Base-by-base conservation (phyloP, 495 filamentous ascomycete genomes). In the Entonaema liquescens region DNA sequence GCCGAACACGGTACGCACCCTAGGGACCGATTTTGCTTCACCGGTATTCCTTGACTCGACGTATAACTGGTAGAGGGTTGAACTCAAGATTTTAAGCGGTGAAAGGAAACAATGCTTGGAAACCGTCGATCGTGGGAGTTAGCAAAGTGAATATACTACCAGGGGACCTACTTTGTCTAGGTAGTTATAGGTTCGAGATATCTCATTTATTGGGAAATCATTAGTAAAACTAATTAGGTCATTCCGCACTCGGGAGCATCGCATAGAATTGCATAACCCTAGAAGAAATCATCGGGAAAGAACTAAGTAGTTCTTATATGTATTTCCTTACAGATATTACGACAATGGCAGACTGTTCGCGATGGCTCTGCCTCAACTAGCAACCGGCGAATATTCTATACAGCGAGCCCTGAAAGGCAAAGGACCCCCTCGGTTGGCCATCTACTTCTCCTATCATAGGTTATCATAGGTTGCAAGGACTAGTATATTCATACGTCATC, bases 401-500 rank as follows among this genome's bases (percentile, higher is more conserved):
- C 56, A 57, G 2, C 38, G 49, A 65, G 53, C 53, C 55, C 57
- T 53, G 44, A 29, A 5, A 65, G 66, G 58, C 59, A 33, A 11
- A 61, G 38, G 6, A 40, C 15, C 26, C 53, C 35, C 5, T 23
- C 25, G n/a, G 5, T 19, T 35, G 15, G 50, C 36, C 49, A 66
- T 17, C 36, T 19, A 29, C n/a, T 19, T n/a, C 5, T 19, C 11
- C 12, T 23, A n/a, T n/a, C n/a, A n/a, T n/a, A 57, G 65, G 47
- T n/a, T n/a, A n/a, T n/a, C n/a, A 40, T 66, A 25, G 42, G 15
- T 47, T 6, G 28, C 26, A 28, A 8, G 49, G 47, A 42, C 49
- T 26, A 44, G 55, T 13, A 19, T 28, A 49, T 69, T 77, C 59
- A 95, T 84, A 97, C 83, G 75, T 97, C 93, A 79, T 97, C 93